Evolutionary conservation across 805 yeast species (phyloP), one percentile per base, ranked within the genome.

Genomic region (Saccharomycopsis fodiens): DNA sequence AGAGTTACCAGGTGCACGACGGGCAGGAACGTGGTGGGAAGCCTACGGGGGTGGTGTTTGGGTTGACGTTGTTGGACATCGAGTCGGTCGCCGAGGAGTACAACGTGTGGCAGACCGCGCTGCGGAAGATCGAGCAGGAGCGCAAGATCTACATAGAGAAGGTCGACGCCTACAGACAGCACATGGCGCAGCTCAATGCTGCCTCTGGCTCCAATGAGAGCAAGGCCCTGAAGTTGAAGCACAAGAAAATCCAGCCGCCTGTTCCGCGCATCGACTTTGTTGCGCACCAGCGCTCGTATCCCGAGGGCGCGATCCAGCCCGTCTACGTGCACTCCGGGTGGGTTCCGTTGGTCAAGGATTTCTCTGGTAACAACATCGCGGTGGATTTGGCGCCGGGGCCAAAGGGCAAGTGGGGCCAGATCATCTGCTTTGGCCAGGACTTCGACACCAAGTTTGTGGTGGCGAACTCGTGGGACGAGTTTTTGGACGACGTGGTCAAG

Each of bases 341-440:
- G 98, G 79, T 91, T 50, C 97, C 98, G 3, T 64, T 91, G 42
- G 79, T 85, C 31, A 86, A 91, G 45, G 98, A 91, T 61, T 79
- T 76, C 46, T 82, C 79, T 19, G 98, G 98, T 41, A 91, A 91
- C 66, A 89, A 88, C 62, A 81, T 91, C 53, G 98, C 88, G 45
- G 69, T 93, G 8, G 98, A 91, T 65, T 71, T 91, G 49, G 81
- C 85, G 3, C 91, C 94, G 1, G 96, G 88, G 6, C 74, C 81
- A 12, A 66, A 67, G 27, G 96, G 96, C 39, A 72, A 70, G 50
- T 79, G 85, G 77, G 98, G 97, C 32, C 98, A 91, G 66, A 82
- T 93, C 16, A 91, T 91, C 52, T 60, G 88, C 47, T 93, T 85
- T 62, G 98, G 98, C 36, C 80, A 97, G 58, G 98, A 91, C 55